Percentiles rank a stretch among this genome's conserved stretches.
Evolutionary conservation across 352 stramenopile species (phyloP).

Genomic region (Vaucheria bursata): DNA sequence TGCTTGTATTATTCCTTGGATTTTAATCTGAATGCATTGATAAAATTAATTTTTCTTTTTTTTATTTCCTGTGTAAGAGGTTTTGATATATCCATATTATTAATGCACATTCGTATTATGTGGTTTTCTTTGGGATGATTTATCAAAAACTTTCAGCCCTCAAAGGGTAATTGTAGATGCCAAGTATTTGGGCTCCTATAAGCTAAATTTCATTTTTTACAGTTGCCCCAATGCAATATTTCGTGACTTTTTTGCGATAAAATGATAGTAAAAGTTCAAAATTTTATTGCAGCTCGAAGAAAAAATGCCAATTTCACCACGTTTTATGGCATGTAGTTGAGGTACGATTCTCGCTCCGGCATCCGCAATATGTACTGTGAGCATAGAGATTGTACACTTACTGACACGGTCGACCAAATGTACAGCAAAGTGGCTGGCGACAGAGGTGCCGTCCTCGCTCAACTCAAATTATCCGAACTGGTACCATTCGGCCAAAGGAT

Average conservation of each 20-base stretch:
- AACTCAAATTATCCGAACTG: constrained; percentile 99
- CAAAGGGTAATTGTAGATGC: too few relatives aligned
- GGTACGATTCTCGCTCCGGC: constrained; percentile 97
- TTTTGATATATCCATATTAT: too few relatives aligned
- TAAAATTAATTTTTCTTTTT: background rate
- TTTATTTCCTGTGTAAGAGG: background rate
- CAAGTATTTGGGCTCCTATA: too few relatives aligned
- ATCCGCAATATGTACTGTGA: constrained; percentile 99
- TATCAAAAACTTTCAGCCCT: too few relatives aligned
- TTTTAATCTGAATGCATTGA: background rate
- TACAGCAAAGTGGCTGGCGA: constrained; percentile 97
- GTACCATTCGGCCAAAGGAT: constrained; percentile 85
- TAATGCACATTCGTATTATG: too few relatives aligned
- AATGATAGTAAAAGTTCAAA: too few relatives aligned
- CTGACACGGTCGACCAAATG: constrained; percentile 93
- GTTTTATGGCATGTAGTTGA: constrained; percentile 99
- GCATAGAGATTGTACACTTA: constrained; percentile 95
- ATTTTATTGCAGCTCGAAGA: constrained; percentile 85
- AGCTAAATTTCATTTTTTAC: too few relatives aligned
- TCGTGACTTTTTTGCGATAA: too few relatives aligned
- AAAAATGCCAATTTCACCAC: constrained; percentile 96
- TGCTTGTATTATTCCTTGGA: background rate
- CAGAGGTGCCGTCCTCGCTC: constrained; percentile 89
- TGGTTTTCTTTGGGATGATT: too few relatives aligned
- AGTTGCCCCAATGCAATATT: too few relatives aligned